These are phyloP conservation scores for Salvia sclarea DNA, from an alignment of 305 asterid species.

Conservation along the genomic window DNA sequence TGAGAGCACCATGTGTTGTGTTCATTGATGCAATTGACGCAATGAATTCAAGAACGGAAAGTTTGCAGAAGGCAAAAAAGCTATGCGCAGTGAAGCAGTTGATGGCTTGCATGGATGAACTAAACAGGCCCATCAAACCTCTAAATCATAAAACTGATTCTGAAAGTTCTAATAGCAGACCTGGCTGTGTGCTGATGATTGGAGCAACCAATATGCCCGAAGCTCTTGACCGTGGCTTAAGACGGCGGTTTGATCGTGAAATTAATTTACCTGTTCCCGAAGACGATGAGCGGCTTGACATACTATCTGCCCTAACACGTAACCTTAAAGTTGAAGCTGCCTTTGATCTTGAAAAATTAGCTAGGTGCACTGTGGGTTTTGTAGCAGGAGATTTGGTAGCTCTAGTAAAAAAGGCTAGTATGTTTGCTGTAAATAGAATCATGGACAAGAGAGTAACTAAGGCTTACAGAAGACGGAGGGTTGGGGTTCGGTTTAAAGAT, in stretches of 20 bases:
- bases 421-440: no score
- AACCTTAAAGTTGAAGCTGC: constrained; percentile 69
- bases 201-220: no score
- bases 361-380: constrained; percentile 52
- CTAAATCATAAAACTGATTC: constrained; percentile 29
- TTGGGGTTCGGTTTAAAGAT: no score
- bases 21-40: constrained; percentile 94
- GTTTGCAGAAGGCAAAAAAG: constrained; percentile 71
- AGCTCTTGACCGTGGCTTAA: constrained; percentile 72
- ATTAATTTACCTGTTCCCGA: constrained; percentile 71
- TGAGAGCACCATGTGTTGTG: constrained; percentile 83
- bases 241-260: constrained; percentile 88
- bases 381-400: no score
- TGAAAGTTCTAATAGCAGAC: constrained; percentile 40
- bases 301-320: constrained; percentile 55
- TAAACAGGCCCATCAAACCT: constrained; percentile 45
- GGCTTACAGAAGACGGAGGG: no score
- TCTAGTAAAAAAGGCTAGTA: no score
- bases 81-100: constrained; percentile 76
- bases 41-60: constrained; percentile 83
- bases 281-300: constrained; percentile 63
- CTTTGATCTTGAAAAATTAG: constrained; percentile 66
- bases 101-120: constrained; percentile 86
- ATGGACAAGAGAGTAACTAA: no score
- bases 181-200: constrained; percentile 73